Conservation (phyloP, 2,329 filamentous ascomycete genomes). For the Arthrobotrys musiformis region DNA sequence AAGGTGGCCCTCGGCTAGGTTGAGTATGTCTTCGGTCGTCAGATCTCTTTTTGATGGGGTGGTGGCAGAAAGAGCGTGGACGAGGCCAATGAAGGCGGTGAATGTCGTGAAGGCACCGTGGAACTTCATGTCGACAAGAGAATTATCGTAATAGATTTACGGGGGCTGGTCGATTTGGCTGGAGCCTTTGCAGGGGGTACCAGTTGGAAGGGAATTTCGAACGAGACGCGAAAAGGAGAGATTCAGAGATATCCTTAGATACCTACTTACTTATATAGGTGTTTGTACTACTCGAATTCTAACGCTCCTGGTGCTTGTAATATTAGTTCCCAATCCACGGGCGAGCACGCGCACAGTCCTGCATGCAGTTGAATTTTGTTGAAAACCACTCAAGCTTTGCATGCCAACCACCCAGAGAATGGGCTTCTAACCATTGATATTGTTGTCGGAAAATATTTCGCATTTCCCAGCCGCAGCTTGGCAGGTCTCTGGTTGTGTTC, state of each 20-base stretch:
- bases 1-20: background rate
- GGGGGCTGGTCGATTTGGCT: background rate
- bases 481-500: too few species aligned
- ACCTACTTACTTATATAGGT: too few species aligned
- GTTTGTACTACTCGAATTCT: background rate
- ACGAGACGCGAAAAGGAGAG: background rate
- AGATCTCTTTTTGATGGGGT: background rate
- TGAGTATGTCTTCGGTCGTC: background rate
- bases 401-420: background rate
- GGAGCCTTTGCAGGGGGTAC: background rate
- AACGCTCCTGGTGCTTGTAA: background rate
- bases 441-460: too few species aligned
- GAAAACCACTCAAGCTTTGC: background rate
- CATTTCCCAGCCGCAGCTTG: too few species aligned
- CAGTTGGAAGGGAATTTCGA: too few species aligned
- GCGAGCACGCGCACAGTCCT: background rate
- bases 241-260: background rate
- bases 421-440: too few species aligned
- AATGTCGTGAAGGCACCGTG: background rate
- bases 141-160: background rate
- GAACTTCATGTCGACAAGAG: background rate
- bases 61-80: background rate
- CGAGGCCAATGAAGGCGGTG: background rate
- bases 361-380: too few species aligned
- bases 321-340: background rate